Evolutionary conservation across 2,329 filamentous ascomycete genomes (phyloP), one percentile per base, ranked within the genome.

Genomic region (Diplodia intermedia): DNA sequence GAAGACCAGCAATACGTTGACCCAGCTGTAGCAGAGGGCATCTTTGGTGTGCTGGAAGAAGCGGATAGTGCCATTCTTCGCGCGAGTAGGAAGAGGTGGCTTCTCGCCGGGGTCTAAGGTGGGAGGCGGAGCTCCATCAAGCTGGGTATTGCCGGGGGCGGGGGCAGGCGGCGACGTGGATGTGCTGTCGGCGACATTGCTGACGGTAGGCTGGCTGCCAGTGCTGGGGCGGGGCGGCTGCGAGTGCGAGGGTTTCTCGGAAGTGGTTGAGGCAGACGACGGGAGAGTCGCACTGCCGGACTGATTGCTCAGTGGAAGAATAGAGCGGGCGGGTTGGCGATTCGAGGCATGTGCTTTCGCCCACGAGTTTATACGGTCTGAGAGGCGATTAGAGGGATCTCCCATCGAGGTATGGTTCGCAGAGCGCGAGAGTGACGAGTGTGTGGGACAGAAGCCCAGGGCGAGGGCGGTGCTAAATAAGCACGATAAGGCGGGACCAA

Each of bases 1-100:
- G 75, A 93, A 93, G 66, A 94, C 80, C 70, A 94, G 82, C 72
- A 94, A 82, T 66, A 92, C 74, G 77, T 95, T 94, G 81, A 94
- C 82, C 86, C 90, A 93, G 82, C 89, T 93, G 76, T 91, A 88
- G 53, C 89, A 85, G 70, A 94, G 73, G 74, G 82, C 82, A 88
- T 88, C 76, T 82, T 85, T 84, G 66, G 80, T 80, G 71, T 85
- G 83, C 43, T 83, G 85, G 71, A 84, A 79, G 76, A 89, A 87
- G 75, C 82, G 79, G 71, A 81, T 80, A 26, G 80, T 81, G 69
- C 83, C 82, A 71, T 84, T 79, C 70, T 79, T 83, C 72, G 86
- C 81, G 72, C 87, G 84, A 67, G 79, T 76, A 47, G 81, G 69
- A 69, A 88, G 78, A 71, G 81, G 79, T 69, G 79, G 79, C 77